phyloP scores from a whole-genome alignment of 73 alveolate genomes.

The Tetrahymena borealis region DNA sequence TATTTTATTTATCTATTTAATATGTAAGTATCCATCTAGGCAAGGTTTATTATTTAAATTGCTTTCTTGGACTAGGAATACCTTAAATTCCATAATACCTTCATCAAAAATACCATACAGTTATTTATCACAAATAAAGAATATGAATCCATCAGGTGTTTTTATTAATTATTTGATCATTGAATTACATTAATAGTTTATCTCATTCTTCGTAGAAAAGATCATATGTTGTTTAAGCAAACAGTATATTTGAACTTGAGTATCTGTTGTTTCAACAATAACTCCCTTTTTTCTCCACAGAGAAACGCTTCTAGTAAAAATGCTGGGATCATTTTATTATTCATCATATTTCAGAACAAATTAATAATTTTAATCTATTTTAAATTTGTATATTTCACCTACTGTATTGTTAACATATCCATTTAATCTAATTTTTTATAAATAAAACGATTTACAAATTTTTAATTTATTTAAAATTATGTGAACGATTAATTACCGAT shows the following conservation, averaged over 20 bases:
- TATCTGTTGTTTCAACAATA: not conserved
- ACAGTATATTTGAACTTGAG: not conserved
- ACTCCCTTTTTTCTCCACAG: not conserved
- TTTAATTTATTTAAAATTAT: not conserved
- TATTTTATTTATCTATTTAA: not conserved
- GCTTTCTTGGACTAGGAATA: not conserved
- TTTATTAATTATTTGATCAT: not conserved
- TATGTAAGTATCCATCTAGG: not conserved
- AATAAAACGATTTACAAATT: too few relatives aligned
- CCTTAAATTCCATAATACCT: not conserved
- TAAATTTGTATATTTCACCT: not conserved
- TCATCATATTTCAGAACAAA: not conserved
- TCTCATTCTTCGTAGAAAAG: not conserved
- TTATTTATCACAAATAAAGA: not conserved
- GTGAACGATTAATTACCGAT: not conserved
- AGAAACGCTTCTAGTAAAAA: not conserved
- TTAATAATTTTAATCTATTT: not conserved
- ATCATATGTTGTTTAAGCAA: not conserved
- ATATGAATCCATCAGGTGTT: not conserved
- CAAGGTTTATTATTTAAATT: not conserved
- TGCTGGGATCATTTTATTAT: too few relatives aligned
- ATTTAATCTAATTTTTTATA: not conserved
- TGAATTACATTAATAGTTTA: not conserved
- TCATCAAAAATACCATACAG: not conserved
- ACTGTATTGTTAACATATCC: not conserved